A percentile compares a stretch with the other conserved stretches of the same genome.
phyloP scores from a whole-genome alignment of 2,329 filamentous ascomycete species.

The Zymoseptoria tritici region DNA sequence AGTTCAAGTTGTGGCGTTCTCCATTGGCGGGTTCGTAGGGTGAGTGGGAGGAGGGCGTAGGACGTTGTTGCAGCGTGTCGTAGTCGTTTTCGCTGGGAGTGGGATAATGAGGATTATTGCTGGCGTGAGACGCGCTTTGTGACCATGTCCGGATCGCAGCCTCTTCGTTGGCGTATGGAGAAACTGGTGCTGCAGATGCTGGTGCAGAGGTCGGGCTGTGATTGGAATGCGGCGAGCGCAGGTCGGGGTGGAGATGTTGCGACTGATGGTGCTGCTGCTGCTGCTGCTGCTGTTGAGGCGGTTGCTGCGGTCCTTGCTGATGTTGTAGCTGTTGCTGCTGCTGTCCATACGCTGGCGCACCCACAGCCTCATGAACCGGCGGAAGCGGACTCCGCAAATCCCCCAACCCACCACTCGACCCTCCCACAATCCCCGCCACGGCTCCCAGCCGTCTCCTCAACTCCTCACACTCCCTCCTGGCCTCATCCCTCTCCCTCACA shows the following conservation, averaged over 20 bases:
- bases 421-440: conserved; percentile 57
- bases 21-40: conserved; percentile 23
- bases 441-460: conserved; percentile 58
- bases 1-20: conserved; percentile 65
- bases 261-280: conserved; percentile 14
- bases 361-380: conserved; percentile 2
- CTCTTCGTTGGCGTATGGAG: neutral
- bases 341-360: neutral
- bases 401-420: conserved; percentile 58
- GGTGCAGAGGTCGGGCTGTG: neutral
- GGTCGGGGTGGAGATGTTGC: conserved; percentile 28
- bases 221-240: conserved; percentile 18
- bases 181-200: neutral
- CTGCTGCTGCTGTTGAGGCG: conserved; percentile 6
- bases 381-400: conserved; percentile 82
- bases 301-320: conserved; percentile 7
- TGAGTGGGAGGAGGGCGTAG: neutral
- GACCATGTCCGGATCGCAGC: neutral
- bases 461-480: conserved; percentile 62
- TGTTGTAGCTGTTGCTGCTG: conserved; percentile 7
- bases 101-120: neutral
- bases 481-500: conserved; percentile 58
- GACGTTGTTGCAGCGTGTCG: neutral
- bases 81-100: neutral
- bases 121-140: neutral